Evolutionary conservation across 192 early-diverging fungal genomes (phyloP).

Genomic region (Coemansia sp.): DNA sequence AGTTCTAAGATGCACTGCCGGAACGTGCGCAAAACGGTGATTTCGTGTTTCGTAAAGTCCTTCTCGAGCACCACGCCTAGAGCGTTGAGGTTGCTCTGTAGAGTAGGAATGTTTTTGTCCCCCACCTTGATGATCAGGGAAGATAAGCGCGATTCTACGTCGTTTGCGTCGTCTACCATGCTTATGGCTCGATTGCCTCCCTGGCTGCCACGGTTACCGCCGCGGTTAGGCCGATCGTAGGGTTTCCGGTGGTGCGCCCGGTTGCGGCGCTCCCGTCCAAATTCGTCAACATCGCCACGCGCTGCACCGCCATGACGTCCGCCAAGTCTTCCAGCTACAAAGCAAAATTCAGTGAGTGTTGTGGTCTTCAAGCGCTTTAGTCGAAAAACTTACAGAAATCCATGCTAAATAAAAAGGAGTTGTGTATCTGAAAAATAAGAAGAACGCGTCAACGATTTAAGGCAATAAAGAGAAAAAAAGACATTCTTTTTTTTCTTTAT

Average conservation of each 20-base stretch:
- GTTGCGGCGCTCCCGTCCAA: conserved; percentile 51
- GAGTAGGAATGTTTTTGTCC: conserved; percentile 65
- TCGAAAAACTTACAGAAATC: conserved; percentile 26
- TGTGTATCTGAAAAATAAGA: background rate
- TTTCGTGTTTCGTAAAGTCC: conserved; percentile 66
- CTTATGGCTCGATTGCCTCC: conserved; percentile 13
- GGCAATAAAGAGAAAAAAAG: background rate
- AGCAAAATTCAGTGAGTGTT: background rate
- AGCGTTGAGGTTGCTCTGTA: conserved; percentile 64
- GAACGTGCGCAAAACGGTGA: conserved; percentile 61
- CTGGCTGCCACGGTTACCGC: conserved; percentile 11
- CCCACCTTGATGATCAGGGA: conserved; percentile 74
- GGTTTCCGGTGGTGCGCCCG: conserved; percentile 48
- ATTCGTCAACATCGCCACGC: conserved; percentile 49
- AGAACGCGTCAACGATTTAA: background rate
- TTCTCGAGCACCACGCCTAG: conserved; percentile 68
- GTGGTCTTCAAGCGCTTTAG: background rate
- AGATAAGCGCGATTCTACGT: conserved; percentile 65
- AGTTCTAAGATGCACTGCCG: conserved; percentile 41
- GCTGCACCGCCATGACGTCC: conserved; percentile 29
- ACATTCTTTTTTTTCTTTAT: background rate
- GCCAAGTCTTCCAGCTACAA: conserved; percentile 46
- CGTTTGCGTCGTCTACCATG: conserved; percentile 50
- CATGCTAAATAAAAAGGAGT: too few species aligned
- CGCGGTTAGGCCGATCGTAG: conserved; percentile 47